These are phyloP conservation scores for Barbarea vulgaris DNA, from an alignment of 345 rosid genomes.

Conservation along the genomic window DNA sequence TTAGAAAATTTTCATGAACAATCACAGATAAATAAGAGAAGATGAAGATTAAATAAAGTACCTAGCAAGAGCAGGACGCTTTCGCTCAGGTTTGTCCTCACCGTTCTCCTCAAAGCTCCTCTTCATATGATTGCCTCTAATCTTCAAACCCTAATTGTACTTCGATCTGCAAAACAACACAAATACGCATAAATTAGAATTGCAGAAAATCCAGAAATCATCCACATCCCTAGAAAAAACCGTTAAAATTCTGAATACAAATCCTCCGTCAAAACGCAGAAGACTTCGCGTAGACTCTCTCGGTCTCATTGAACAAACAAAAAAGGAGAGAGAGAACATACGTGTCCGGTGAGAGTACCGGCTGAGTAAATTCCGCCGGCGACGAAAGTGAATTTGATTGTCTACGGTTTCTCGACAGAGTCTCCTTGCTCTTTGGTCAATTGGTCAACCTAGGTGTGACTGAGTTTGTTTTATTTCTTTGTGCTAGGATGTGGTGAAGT, in stretches of 20 bases:
- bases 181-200: not conserved
- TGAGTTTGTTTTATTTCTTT: not conserved
- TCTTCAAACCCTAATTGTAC: not conserved
- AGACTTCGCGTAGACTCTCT: not conserved
- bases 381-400: not conserved
- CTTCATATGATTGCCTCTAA: conserved; percentile 24
- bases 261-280: not conserved
- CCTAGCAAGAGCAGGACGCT: conserved; percentile 77
- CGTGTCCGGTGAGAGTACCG: not conserved
- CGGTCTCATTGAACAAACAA: not conserved
- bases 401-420: not conserved
- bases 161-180: not conserved
- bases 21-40: not conserved
- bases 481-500: not conserved
- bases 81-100: conserved; percentile 55
- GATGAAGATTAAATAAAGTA: conserved; percentile 14
- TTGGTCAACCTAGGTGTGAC: not conserved
- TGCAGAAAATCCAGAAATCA: not conserved
- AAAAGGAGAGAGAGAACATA: not conserved
- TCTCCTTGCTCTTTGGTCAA: not conserved
- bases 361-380: not conserved
- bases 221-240: not conserved
- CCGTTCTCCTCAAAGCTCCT: conserved; percentile 53
- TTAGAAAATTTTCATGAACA: not conserved
- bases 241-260: not conserved